Conservation (phyloP, 257 asterid species). For the Solanum raphanifolium region DNA sequence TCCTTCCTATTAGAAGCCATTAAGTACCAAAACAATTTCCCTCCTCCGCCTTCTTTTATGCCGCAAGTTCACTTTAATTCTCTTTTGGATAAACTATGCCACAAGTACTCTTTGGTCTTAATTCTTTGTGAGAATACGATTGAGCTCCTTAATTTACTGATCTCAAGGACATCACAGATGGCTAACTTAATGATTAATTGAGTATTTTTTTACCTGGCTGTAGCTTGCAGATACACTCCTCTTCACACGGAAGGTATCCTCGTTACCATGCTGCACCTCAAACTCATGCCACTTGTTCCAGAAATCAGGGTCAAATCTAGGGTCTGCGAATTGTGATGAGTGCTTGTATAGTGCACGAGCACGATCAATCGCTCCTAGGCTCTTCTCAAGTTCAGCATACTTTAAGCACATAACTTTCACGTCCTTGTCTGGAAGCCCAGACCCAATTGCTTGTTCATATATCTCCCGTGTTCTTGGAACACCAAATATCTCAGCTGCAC, state of each 20-base stretch:
- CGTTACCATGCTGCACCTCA: constrained; percentile 90
- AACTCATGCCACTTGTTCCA: constrained; percentile 95
- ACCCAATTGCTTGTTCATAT: constrained; percentile 84
- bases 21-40: background rate
- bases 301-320: constrained; percentile 72
- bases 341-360: constrained; percentile 73
- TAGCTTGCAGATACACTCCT: constrained; percentile 77
- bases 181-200: background rate
- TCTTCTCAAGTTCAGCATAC: constrained; percentile 91
- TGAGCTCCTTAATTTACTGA: background rate
- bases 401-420: constrained; percentile 70
- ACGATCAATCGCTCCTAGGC: constrained; percentile 87
- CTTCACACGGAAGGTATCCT: constrained; percentile 85
- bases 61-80: background rate
- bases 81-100: background rate
- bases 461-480: constrained; percentile 91
- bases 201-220: constrained; percentile 48
- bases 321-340: constrained; percentile 85
- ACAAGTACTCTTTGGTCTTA: background rate
- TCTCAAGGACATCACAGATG: background rate
- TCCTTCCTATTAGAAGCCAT: background rate
- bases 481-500: constrained; percentile 91
- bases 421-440: constrained; percentile 88
- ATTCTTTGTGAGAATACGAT: background rate
- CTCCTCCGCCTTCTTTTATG: background rate